Base-by-base conservation (phyloP, 2,329 filamentous ascomycete genomes). In the Epichloe bromicola region DNA sequence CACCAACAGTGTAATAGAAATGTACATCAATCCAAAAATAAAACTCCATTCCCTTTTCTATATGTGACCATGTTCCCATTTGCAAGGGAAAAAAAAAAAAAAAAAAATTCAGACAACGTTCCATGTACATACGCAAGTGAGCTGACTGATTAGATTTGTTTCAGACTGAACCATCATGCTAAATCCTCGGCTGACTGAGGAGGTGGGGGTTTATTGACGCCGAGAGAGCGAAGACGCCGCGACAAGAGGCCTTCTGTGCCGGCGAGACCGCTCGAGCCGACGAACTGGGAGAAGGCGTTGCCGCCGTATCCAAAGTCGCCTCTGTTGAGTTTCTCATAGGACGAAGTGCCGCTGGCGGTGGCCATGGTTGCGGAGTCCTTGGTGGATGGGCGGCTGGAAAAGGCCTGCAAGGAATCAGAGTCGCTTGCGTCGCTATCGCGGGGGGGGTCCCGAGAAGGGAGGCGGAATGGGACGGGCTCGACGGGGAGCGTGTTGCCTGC, bases 261-360 rank as follows among this genome's bases (percentile, higher is more conserved):
- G n/a, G 65, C 70, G 2, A 67, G 60, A 53, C 65, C 65, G 37
- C 68, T 68, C 34, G 63, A 65, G 49, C 63, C 63, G 8, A 57
- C 63, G 20, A 58, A 62, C 19, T 53, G 44, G 48, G 43, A 57
- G 56, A 75, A 82, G 0, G 71, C 66, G 50, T 79, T 77, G 1
- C 78, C 74, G 38, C 82, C 77, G 60, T 86, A 82, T 37, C 81
- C 75, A 19, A 72, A 64, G 54, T 88, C 82, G 5, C 80, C 81
- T 61, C 76, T 85, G 58, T 63, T 80, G 19, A 88, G 75, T 61
- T 89, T 89, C 60, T 78, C 78, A 61, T 89, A 88, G 8, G 63
- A 61, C 2, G 60, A 50, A 15, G 38, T 33, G 23, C 19, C 19
- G 36, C 23, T 53, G 40, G 44, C 66, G 8, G 55, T 52, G 41